These are phyloP conservation scores for Chaetomium tenue DNA, from an alignment of 495 filamentous ascomycete species.

Conservation along the genomic window DNA sequence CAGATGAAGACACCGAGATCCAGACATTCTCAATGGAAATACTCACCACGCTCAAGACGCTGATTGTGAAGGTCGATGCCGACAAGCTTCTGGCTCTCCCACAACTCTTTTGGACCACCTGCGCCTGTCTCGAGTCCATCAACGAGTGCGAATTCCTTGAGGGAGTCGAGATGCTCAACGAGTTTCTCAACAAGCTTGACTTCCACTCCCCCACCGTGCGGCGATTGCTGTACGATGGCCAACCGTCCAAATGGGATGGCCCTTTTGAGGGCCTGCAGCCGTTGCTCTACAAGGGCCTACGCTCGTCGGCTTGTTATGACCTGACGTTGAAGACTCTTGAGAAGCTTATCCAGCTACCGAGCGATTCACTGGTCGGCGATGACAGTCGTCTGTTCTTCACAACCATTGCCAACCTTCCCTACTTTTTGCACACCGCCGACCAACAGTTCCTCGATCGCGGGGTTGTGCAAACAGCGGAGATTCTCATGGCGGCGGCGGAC, in stretches of 20 bases:
- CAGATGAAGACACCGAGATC: constrained; percentile 86
- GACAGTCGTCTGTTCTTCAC: constrained; percentile 79
- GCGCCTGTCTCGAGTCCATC: constrained; percentile 91
- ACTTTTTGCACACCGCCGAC: constrained; percentile 80
- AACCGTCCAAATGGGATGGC: constrained; percentile 86
- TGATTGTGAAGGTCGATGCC: constrained; percentile 78
- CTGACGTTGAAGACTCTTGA: constrained; percentile 75
- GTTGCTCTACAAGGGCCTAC: constrained; percentile 83
- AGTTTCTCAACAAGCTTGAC: constrained; percentile 78
- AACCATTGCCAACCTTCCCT: constrained; percentile 83
- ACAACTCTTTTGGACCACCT: constrained; percentile 95
- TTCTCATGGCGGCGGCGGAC: constrained; percentile 70
- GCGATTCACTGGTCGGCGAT: constrained; percentile 76
- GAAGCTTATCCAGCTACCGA: constrained; percentile 73
- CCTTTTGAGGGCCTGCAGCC: constrained; percentile 82
- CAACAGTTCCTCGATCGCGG: constrained; percentile 53
- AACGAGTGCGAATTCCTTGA: constrained; percentile 94
- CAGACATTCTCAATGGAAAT: constrained; percentile 98
- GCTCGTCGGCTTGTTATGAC: constrained; percentile 78
- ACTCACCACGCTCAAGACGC: constrained; percentile 84
- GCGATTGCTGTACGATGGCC: constrained; percentile 66
- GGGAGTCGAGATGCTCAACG: constrained; percentile 86
- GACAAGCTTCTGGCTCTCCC: constrained; percentile 81
- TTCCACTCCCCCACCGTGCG: constrained; percentile 68
- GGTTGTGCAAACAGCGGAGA: constrained; percentile 61